These are phyloP conservation scores for Chamaenerion angustifolium DNA, from an alignment of 345 rosid genomes.

Conservation along the genomic window DNA sequence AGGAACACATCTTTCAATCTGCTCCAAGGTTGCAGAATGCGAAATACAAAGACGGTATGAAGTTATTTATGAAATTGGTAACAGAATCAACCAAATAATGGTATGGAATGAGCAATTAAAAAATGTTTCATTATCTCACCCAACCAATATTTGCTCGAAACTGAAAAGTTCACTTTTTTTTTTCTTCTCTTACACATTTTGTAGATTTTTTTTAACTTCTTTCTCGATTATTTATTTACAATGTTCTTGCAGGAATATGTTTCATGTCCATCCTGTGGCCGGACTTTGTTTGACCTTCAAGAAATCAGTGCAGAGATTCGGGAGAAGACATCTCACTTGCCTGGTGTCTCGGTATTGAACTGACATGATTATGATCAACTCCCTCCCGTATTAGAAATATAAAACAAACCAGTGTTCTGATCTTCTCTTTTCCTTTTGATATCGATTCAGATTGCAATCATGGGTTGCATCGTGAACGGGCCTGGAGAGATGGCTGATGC, in stretches of 20 bases:
- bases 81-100: too few relatives aligned
- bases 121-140: too few relatives aligned
- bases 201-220: too few relatives aligned
- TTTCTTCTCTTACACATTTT: too few relatives aligned
- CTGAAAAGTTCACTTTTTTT: too few relatives aligned
- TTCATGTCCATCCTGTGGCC: slow-evolving; percentile 94
- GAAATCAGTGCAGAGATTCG: slow-evolving; percentile 89
- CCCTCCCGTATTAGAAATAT: too few relatives aligned
- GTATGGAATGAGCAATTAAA: too few relatives aligned
- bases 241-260: slow-evolving; percentile 60
- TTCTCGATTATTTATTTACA: neutral
- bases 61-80: neutral
- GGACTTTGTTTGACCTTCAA: slow-evolving; percentile 95
- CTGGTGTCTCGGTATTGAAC: slow-evolving; percentile 76
- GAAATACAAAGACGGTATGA: slow-evolving; percentile 90
- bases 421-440: neutral
- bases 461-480: slow-evolving; percentile 99
- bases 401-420: neutral
- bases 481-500: slow-evolving; percentile 99
- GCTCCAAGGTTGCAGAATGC: slow-evolving; percentile 98
- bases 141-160: too few relatives aligned
- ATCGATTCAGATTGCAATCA: slow-evolving; percentile 60
- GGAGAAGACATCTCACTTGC: slow-evolving; percentile 85
- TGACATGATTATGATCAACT: too few relatives aligned
- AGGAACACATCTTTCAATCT: slow-evolving; percentile 86